phyloP scores from a whole-genome alignment of 169 alveolate genomes.

The Cryptosporidium bovis region DNA sequence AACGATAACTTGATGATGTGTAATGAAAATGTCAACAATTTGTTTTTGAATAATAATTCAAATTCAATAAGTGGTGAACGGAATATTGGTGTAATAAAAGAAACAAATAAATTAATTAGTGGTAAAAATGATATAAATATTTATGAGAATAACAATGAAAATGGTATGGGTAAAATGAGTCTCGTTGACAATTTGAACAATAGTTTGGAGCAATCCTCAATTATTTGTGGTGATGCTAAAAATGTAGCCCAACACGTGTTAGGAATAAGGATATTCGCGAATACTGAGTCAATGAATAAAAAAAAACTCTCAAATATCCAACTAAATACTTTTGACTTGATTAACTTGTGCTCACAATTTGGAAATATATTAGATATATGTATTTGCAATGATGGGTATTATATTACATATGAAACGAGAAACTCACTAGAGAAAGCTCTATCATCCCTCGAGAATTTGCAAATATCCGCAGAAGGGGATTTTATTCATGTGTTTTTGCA shows the following conservation, averaged over 20 bases:
- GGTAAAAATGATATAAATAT: neutral
- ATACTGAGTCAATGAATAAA: constrained; percentile 4
- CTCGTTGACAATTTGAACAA: neutral
- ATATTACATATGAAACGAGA: constrained; percentile 41
- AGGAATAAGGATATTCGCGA: constrained; percentile 25
- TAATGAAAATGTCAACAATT: neutral
- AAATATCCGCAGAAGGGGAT: constrained; percentile 57
- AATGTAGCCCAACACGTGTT: constrained; percentile 7
- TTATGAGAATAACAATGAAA: constrained; percentile 7
- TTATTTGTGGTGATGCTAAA: neutral
- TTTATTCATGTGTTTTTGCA: constrained; percentile 66
- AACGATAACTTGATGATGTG: too few species aligned
- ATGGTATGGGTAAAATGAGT: neutral
- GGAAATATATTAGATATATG: constrained; percentile 44
- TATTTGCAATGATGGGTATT: constrained; percentile 15
- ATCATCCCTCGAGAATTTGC: constrained; percentile 46
- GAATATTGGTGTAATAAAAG: neutral
- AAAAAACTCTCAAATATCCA: constrained; percentile 35
- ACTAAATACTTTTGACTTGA: constrained; percentile 45
- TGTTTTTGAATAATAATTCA: neutral
- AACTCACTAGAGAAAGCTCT: constrained; percentile 56
- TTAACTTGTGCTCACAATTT: constrained; percentile 66
- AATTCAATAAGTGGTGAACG: neutral
- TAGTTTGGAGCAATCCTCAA: neutral
- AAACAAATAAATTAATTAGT: neutral